Base-by-base conservation (phyloP, 2,329 filamentous ascomycete genomes). In the Aspergillus thermomutatus region DNA sequence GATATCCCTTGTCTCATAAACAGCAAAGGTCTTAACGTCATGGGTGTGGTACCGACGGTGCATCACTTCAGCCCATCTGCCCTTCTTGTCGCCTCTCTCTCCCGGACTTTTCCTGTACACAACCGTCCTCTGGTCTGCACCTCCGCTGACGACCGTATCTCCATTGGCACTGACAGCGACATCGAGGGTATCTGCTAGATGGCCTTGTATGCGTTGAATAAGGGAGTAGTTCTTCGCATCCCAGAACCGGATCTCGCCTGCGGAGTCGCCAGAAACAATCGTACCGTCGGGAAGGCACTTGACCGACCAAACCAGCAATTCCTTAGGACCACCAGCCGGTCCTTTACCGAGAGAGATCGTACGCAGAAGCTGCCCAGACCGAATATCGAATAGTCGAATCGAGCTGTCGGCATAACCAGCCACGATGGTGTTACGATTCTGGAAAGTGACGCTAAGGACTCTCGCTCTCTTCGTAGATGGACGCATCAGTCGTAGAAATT, bases 381-480 rank as follows among this genome's bases (percentile, higher is more conserved):
- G 83, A 64, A 91, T 88, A 71, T 97, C 92, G 75, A 92, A 96
- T 53, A 94, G 84, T 60, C 93, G 88, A 63, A 99, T 94, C n/a
- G 87, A 91, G 74, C 92, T 92, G 77, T 99, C 93, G n/a, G 92
- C 93, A 72, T 94, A 97, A 23, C 94, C 94, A 37, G 93, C 92
- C 45, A 97, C 85, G 57, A 93, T 87, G 34, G 87, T 86, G 68
- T 93, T 85, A 56, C 89, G 86, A 63, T 90, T 88, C 75, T 97
- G 92, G 76, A 95, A 99, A 25, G 89, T 85, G 61, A 99, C 87
- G 77, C 91, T 96, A 67, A 97, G 86, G 70, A 96, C 93, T 68
- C 93, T 88, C 34, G 91, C 87, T 75, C 89, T 92, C 78, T 93
- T 95, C 28, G 88, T 88, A 2, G 90, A 87, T 2, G 91, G 88